phyloP scores from a whole-genome alignment of 805 yeast species.

The Starmerella bombicola region DNA sequence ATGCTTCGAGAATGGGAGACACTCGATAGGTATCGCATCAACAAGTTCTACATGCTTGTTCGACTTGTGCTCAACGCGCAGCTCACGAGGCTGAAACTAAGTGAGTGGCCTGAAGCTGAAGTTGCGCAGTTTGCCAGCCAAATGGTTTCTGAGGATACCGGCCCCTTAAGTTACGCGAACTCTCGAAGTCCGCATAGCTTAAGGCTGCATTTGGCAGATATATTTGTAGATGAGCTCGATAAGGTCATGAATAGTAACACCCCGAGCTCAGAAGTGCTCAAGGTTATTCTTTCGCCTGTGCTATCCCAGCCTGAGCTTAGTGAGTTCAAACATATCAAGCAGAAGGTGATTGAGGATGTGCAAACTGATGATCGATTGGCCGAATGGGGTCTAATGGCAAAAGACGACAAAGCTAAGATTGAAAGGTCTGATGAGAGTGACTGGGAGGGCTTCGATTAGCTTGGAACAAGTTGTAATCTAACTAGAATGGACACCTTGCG shows the following conservation, averaged over 20 bases:
- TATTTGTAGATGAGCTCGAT: conserved; percentile 74
- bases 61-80: conserved; percentile 62
- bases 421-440: conserved; percentile 5
- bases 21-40: conserved; percentile 73
- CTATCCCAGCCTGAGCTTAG: conserved; percentile 36
- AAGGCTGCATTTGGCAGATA: conserved; percentile 74
- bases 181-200: conserved; percentile 56
- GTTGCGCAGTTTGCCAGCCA: conserved; percentile 38
- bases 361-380: conserved; percentile 49
- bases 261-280: conserved; percentile 38
- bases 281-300: conserved; percentile 48
- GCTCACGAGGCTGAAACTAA: conserved; percentile 41
- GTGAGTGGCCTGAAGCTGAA: conserved; percentile 43
- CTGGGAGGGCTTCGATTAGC: conserved; percentile 29
- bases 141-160: conserved; percentile 23
- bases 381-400: conserved; percentile 37
- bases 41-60: conserved; percentile 70
- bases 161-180: conserved; percentile 39
- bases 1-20: conserved; percentile 70
- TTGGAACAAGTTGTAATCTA: no score
- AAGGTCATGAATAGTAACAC: conserved; percentile 33
- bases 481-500: no score
- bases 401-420: conserved; percentile 1
- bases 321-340: conserved; percentile 51
- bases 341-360: conserved; percentile 53